Percentiles rank a stretch among this genome's conserved stretches.
Evolutionary conservation across 202 grass and related monocot genomes (phyloP).

Genomic region (Schoenoplectus triqueter): DNA sequence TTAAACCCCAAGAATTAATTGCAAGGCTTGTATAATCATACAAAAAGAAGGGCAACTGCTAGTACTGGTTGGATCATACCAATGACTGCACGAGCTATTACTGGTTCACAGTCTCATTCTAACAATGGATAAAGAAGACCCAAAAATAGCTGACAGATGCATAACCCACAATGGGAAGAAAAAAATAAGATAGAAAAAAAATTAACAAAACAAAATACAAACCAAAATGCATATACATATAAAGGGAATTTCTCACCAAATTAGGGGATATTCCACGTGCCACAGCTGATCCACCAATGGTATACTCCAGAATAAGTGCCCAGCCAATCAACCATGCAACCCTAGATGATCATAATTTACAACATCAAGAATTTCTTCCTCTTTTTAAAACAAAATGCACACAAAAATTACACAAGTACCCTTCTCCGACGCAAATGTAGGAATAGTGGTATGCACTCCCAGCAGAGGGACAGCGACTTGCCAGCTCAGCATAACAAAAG

Average conservation of each 20-base stretch:
- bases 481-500: constrained; percentile 97
- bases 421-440: constrained; percentile 96
- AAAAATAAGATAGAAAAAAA: constrained; percentile 20
- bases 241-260: constrained; percentile 59
- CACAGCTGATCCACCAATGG: constrained; percentile 96
- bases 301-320: constrained; percentile 96
- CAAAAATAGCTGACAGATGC: neutral
- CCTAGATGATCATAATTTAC: constrained; percentile 46
- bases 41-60: neutral
- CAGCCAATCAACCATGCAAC: constrained; percentile 98
- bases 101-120: neutral
- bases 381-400: constrained; percentile 14
- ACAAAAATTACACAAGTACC: constrained; percentile 53
- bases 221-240: neutral
- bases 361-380: neutral
- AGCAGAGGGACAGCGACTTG: constrained; percentile 91
- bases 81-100: neutral
- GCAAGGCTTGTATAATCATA: neutral
- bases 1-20: neutral
- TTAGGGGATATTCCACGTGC: constrained; percentile 97
- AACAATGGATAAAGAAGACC: constrained; percentile 35
- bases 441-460: constrained; percentile 97
- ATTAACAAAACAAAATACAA: neutral
- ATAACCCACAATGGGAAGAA: constrained; percentile 32
- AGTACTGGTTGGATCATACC: neutral